Base-by-base conservation (phyloP, 2,329 filamentous ascomycete genomes). In the Aureobasidium sp. region DNA sequence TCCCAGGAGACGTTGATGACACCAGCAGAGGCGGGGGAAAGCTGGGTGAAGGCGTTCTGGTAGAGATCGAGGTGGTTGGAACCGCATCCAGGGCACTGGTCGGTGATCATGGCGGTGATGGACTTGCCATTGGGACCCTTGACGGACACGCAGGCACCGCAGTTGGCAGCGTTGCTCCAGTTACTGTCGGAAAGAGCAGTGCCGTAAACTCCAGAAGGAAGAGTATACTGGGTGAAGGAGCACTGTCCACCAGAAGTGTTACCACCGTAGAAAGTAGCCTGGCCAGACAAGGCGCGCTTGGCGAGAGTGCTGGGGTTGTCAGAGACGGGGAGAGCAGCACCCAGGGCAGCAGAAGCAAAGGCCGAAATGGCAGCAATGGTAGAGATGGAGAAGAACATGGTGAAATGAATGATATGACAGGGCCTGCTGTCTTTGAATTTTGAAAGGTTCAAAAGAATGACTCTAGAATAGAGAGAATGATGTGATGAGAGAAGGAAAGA, bases 41-140 rank as follows among this genome's bases (percentile, higher is more conserved):
- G 71, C 19, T 70, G 59, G 17, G 67, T 55, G 63, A 80, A 82
- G 51, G 74, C 77, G 32, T 72, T 63, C 4, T 71, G 62, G 68
- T 77, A 81, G 53, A 81, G 74, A 60, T 81, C 79, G 50, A 81
- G 72, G 60, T 79, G 74, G 67, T 78, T 76, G 41, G 64, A 55
- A 14, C 70, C 72, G 59, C 79, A 81, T 56, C 72, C 73, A 34
- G 78, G 78, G 65, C 79, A 82, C 66, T 80, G 65, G 63, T 82
- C 79, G 17, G 78, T 75, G 58, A 81, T 68, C 83, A 86, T 86
- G 34, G 78, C 82, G 27, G 74, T 84, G 64, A 86, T 75, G 21
- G 70, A 72, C 55, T 78, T 79, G 16, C 80, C 81, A 12, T 65
- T 72, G 0, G 79, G 79, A 2, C 47, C 47, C 2, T 74, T 81